A percentile compares a stretch with the other conserved stretches of the same genome.
These are phyloP conservation scores for Dianthus caryophyllus DNA, from an alignment of 148 eudicot genomes.

Conservation along the genomic window DNA sequence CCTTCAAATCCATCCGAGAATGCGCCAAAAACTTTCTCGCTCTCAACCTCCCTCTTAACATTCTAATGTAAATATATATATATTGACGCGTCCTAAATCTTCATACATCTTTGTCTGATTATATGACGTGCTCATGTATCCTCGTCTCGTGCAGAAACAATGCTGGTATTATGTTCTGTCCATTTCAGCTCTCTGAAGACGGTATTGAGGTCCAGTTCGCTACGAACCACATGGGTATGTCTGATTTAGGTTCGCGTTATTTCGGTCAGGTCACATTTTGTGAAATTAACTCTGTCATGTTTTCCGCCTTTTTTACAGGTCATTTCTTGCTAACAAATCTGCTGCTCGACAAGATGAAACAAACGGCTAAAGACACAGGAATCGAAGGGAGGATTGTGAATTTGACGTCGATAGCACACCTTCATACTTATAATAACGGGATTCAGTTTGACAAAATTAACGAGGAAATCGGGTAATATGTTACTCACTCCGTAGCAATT, in stretches of 20 bases:
- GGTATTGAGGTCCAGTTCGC: conserved; percentile 87
- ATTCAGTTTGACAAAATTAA: conserved; percentile 53
- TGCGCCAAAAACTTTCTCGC: conserved; percentile 49
- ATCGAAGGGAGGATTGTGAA: conserved; percentile 75
- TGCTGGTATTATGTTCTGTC: conserved; percentile 91
- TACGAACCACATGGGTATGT: conserved; percentile 72
- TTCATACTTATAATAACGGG: conserved; percentile 45
- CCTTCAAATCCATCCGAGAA: conserved; percentile 48
- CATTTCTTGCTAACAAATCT: conserved; percentile 74
- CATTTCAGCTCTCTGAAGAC: conserved; percentile 68
- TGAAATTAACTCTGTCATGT: background rate
- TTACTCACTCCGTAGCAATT: too few species aligned
- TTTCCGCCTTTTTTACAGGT: conserved; percentile 31
- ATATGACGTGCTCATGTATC: background rate
- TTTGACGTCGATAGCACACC: conserved; percentile 66
- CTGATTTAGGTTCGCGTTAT: too few species aligned
- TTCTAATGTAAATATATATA: conserved; percentile 49
- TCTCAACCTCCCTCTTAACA: conserved; percentile 64
- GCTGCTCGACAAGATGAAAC: conserved; percentile 71
- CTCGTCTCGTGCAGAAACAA: conserved; percentile 58
- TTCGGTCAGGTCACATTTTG: too few species aligned
- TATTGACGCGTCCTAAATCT: background rate
- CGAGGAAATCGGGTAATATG: conserved; percentile 40
- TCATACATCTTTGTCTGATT: background rate
- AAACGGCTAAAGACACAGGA: conserved; percentile 52